phyloP scores from a whole-genome alignment of 2,329 filamentous ascomycete genomes.

The Fusarium ambrosium region DNA sequence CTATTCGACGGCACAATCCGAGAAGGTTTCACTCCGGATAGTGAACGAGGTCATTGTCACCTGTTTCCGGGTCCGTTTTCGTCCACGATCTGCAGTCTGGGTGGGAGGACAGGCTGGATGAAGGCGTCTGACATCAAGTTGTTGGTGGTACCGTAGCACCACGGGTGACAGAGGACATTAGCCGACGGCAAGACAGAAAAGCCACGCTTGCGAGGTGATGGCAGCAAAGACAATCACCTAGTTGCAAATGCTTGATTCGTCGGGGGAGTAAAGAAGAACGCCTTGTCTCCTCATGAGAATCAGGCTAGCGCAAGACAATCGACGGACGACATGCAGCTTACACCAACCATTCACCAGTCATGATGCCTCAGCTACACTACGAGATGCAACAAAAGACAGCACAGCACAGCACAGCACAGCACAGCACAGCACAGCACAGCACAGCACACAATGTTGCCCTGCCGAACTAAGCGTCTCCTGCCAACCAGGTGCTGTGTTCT shows the following conservation, averaged over 20 bases:
- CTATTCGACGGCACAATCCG: conserved; percentile 6
- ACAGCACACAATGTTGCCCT: not conserved
- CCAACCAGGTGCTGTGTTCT: conserved; percentile 1
- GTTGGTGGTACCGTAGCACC: not conserved
- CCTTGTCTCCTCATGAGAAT: conserved; percentile 13
- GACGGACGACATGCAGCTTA: conserved; percentile 20
- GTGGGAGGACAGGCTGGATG: not conserved
- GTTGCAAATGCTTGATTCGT: conserved; percentile 27
- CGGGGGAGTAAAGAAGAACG: not conserved
- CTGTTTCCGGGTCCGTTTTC: conserved; percentile 1
- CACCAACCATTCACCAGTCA: not conserved
- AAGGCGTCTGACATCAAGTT: not conserved
- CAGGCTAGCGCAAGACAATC: conserved; percentile 11
- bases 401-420: too few relatives aligned
- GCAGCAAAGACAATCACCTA: conserved; percentile 5
- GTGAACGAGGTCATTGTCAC: conserved; percentile 4
- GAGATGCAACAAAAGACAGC: not conserved
- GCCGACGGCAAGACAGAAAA: not conserved
- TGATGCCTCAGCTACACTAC: not conserved
- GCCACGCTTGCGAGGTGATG: conserved; percentile 6
- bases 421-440: not conserved
- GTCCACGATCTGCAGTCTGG: conserved; percentile 1
- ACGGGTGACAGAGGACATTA: not conserved
- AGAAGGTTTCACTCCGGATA: conserved; percentile 1
- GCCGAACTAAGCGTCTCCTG: conserved; percentile 3